Conservation (phyloP, 352 stramenopile species). For the Phytophthora megakarya region DNA sequence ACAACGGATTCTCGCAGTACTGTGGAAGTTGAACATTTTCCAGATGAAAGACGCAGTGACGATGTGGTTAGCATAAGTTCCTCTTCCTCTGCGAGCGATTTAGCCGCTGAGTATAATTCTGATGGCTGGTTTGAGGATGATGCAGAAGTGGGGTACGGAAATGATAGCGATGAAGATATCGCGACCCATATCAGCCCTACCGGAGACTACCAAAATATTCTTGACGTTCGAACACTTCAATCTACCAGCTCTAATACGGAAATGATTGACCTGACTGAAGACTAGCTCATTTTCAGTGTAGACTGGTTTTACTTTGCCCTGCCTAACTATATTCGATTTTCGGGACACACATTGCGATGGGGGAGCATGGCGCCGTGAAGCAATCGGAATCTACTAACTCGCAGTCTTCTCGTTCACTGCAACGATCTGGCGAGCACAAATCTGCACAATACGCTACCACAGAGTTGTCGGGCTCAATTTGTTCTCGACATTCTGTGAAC, state of each 20-base stretch:
- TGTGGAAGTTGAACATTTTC: not conserved
- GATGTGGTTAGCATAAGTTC: slow-evolving; percentile 3
- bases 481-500: slow-evolving; percentile 50
- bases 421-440: slow-evolving; percentile 56
- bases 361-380: slow-evolving; percentile 61
- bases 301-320: not conserved
- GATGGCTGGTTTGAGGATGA: slow-evolving; percentile 46
- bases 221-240: not conserved
- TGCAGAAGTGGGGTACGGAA: not conserved
- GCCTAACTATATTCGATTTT: slow-evolving; percentile 22
- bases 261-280: slow-evolving; percentile 35
- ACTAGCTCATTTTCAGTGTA: slow-evolving; percentile 16
- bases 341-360: slow-evolving; percentile 57
- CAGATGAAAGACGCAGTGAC: not conserved
- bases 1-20: not conserved
- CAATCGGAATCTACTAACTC: slow-evolving; percentile 52
- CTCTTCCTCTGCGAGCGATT: slow-evolving; percentile 1
- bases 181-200: not conserved
- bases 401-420: slow-evolving; percentile 47
- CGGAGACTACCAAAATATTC: not conserved
- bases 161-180: not conserved
- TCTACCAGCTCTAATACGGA: slow-evolving; percentile 1
- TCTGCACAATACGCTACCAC: slow-evolving; percentile 56
- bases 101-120: slow-evolving; percentile 21
- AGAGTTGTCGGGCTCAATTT: slow-evolving; percentile 23